These are phyloP conservation scores for Pyrrhoderma lamaoense DNA, from an alignment of 1,284 basidiomycete genomes.

Conservation along the genomic window DNA sequence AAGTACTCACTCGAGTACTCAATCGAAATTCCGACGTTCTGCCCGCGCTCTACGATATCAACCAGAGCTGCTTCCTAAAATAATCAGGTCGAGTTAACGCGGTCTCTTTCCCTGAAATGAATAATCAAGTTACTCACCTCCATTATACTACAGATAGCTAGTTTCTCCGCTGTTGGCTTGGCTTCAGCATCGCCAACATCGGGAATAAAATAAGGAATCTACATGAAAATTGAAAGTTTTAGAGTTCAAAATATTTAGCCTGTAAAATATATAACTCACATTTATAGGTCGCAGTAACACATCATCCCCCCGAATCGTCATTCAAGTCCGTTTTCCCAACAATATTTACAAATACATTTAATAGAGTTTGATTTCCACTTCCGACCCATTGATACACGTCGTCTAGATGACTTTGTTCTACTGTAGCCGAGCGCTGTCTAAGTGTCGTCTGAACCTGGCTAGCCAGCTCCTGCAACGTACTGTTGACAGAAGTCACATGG, in stretches of 20 bases:
- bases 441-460: constrained; percentile 31
- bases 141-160: constrained; percentile 24
- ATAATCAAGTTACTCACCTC: constrained; percentile 25
- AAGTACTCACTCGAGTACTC: constrained; percentile 31
- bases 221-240: constrained; percentile 1
- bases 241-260: no score
- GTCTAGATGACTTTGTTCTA: constrained; percentile 37
- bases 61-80: constrained; percentile 38
- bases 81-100: not conserved
- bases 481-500: constrained; percentile 24
- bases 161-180: constrained; percentile 18
- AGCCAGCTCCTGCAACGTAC: not conserved
- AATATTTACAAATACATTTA: constrained; percentile 43
- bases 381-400: constrained; percentile 33
- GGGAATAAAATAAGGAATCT: constrained; percentile 32
- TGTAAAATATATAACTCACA: no score
- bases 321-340: constrained; percentile 27
- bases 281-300: constrained; percentile 8
- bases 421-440: constrained; percentile 30
- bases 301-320: constrained; percentile 8
- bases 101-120: no score
- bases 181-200: constrained; percentile 1
- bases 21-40: constrained; percentile 36
- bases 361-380: constrained; percentile 28
- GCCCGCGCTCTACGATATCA: constrained; percentile 33